Conservation (phyloP, 495 filamentous ascomycete genomes). For the Aspergillus sparsus region DNA sequence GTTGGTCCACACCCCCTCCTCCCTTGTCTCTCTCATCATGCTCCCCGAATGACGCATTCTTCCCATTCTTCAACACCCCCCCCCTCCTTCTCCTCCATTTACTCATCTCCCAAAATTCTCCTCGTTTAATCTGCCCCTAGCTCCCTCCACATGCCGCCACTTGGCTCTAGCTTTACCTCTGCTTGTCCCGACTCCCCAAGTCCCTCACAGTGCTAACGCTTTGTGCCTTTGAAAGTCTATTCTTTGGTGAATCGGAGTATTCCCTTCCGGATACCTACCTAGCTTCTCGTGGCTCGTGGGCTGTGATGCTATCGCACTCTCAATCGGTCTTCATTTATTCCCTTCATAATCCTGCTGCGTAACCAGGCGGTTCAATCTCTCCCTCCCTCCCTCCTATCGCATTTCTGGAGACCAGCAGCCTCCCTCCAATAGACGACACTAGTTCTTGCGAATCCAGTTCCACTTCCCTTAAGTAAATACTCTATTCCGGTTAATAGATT, state of each 20-base stretch:
- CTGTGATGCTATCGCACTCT: conserved; percentile 21
- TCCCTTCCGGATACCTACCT: conserved; percentile 28
- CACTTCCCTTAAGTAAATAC: conserved; percentile 1
- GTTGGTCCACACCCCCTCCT: conserved; percentile 15
- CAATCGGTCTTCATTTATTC: conserved; percentile 20
- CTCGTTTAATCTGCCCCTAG: conserved; percentile 11
- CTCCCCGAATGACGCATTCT: conserved; percentile 48
- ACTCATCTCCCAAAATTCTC: conserved; percentile 9
- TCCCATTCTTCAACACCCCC: conserved; percentile 15
- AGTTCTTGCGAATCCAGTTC: background rate
- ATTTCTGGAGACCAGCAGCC: background rate
- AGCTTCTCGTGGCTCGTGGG: conserved; percentile 24
- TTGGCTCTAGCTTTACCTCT: conserved; percentile 3
- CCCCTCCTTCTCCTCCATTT: conserved; percentile 22
- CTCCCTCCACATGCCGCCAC: conserved; percentile 10
- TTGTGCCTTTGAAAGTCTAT: conserved; percentile 16
- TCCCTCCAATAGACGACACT: background rate
- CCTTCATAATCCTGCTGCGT: conserved; percentile 17
- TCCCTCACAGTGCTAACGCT: background rate
- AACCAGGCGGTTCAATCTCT: conserved; percentile 7
- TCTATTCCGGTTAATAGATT: background rate
- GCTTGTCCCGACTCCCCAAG: background rate
- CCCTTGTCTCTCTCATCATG: conserved; percentile 7
- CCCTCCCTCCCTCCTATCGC: conserved; percentile 1
- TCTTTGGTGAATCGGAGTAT: conserved; percentile 29